Percentiles rank a stretch among this genome's conserved stretches.
phyloP scores from a whole-genome alignment of 2,329 filamentous ascomycete species.

The Aspergillus udagawae region DNA sequence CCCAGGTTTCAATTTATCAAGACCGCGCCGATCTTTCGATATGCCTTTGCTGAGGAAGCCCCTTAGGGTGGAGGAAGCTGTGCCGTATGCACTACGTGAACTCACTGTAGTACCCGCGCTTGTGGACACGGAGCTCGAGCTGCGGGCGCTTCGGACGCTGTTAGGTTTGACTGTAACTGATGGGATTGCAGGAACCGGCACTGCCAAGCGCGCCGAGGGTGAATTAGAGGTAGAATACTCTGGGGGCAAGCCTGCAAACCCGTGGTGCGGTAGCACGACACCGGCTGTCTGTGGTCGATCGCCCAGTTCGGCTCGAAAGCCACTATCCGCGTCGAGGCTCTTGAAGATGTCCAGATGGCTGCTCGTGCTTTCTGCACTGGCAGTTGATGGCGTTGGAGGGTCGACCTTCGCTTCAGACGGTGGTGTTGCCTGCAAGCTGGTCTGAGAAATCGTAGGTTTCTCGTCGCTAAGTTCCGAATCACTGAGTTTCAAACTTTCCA shows the following conservation, averaged over 20 bases:
- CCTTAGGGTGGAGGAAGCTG: conserved; percentile 33
- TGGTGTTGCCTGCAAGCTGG: conserved; percentile 6
- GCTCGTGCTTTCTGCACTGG: conserved; percentile 1
- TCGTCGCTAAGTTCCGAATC: conserved; percentile 29
- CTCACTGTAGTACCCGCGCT: conserved; percentile 29
- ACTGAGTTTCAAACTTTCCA: conserved; percentile 36
- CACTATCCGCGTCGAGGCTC: conserved; percentile 13
- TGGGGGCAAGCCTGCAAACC: conserved; percentile 15
- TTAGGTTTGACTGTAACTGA: conserved; percentile 23
- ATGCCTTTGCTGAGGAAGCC: conserved; percentile 31
- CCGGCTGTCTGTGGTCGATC: conserved; percentile 25
- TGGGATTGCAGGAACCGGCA: conserved; percentile 31
- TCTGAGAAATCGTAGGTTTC: conserved; percentile 17
- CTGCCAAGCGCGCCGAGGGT: conserved; percentile 23
- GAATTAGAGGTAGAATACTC: conserved; percentile 20
- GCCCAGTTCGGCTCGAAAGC: conserved; percentile 14
- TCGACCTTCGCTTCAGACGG: neutral
- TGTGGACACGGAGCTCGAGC: conserved; percentile 34
- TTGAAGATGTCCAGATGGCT: conserved; percentile 19
- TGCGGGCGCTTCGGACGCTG: conserved; percentile 36
- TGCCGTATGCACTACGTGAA: conserved; percentile 31
- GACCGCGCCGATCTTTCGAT: conserved; percentile 25
- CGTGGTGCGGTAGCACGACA: conserved; percentile 14
- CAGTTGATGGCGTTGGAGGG: neutral
- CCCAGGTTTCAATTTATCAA: conserved; percentile 24